Percentiles rank a stretch among this genome's conserved stretches.
Conservation (phyloP, 805 yeast genomes). For the Kodamaea nitidulidarum region DNA sequence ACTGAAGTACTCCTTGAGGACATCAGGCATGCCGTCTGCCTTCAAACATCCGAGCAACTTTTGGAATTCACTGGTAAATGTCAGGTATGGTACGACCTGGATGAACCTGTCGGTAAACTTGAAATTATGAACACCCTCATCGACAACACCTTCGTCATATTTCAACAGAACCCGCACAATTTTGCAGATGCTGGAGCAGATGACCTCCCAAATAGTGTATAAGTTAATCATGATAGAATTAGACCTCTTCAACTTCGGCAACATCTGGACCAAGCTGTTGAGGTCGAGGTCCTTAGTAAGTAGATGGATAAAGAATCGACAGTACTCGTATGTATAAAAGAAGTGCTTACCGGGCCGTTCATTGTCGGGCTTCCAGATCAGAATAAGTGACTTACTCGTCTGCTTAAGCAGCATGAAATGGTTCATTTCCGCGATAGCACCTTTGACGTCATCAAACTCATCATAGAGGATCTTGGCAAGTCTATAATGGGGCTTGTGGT, state of each 20-base stretch:
- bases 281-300: constrained; percentile 53
- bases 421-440: constrained; percentile 64
- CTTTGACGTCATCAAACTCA: constrained; percentile 47
- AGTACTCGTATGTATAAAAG: constrained; percentile 67
- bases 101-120: constrained; percentile 50
- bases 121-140: constrained; percentile 12
- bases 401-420: constrained; percentile 62
- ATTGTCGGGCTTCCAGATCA: constrained; percentile 88
- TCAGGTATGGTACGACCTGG: constrained; percentile 39
- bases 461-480: constrained; percentile 59
- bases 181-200: constrained; percentile 50
- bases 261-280: constrained; percentile 53
- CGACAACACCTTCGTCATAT: constrained; percentile 28
- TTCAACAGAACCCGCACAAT: constrained; percentile 44
- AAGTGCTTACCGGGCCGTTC: constrained; percentile 95
- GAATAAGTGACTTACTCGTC: constrained; percentile 65
- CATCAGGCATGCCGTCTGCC: constrained; percentile 30
- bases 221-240: constrained; percentile 72
- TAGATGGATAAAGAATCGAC: constrained; percentile 57
- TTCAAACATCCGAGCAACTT: constrained; percentile 22
- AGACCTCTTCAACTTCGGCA: constrained; percentile 72
- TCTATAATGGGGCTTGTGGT: constrained; percentile 76
- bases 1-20: constrained; percentile 37
- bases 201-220: constrained; percentile 60
- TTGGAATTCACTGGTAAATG: constrained; percentile 40